Conservation (phyloP, 257 asterid species). For the Solanum lignicaule region DNA sequence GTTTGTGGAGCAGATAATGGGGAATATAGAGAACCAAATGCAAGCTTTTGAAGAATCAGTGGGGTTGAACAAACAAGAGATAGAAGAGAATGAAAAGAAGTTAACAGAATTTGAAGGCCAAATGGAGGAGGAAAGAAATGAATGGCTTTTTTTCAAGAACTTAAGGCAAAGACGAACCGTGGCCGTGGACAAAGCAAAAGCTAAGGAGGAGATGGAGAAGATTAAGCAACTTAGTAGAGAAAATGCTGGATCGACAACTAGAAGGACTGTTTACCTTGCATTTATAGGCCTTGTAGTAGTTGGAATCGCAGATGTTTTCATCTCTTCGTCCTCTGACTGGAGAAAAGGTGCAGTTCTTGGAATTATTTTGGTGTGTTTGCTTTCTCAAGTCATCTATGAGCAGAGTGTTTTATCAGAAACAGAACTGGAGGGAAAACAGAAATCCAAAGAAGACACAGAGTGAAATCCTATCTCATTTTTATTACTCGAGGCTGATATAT, state of each 20-base stretch:
- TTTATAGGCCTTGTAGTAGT: slow-evolving; percentile 49
- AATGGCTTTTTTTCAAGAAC: slow-evolving; percentile 76
- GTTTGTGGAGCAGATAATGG: slow-evolving; percentile 69
- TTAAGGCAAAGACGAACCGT: slow-evolving; percentile 35
- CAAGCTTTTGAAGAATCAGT: slow-evolving; percentile 78
- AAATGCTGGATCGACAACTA: slow-evolving; percentile 49
- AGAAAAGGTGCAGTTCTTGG: slow-evolving; percentile 63
- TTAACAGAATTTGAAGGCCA: slow-evolving; percentile 53
- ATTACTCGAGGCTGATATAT: slow-evolving; percentile 41
- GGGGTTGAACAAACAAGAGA: slow-evolving; percentile 59
- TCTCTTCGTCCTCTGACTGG: slow-evolving; percentile 51
- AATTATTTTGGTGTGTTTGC: slow-evolving; percentile 62
- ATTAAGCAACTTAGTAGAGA: slow-evolving; percentile 39
- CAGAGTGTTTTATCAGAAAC: slow-evolving; percentile 46
- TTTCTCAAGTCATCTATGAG: slow-evolving; percentile 65
- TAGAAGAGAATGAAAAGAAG: slow-evolving; percentile 50
- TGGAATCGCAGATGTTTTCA: slow-evolving; percentile 49
- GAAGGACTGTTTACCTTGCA: slow-evolving; percentile 60
- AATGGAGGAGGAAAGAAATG: slow-evolving; percentile 55
- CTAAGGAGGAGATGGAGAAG: slow-evolving; percentile 58
- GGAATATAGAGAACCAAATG: slow-evolving; percentile 63
- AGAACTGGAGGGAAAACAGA: slow-evolving; percentile 22
- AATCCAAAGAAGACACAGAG: slow-evolving; percentile 21
- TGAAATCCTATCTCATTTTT: slow-evolving; percentile 11
- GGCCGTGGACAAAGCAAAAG: slow-evolving; percentile 50